These are phyloP conservation scores for Cairneyella variabilis DNA, from an alignment of 495 filamentous ascomycete species.

Conservation along the genomic window DNA sequence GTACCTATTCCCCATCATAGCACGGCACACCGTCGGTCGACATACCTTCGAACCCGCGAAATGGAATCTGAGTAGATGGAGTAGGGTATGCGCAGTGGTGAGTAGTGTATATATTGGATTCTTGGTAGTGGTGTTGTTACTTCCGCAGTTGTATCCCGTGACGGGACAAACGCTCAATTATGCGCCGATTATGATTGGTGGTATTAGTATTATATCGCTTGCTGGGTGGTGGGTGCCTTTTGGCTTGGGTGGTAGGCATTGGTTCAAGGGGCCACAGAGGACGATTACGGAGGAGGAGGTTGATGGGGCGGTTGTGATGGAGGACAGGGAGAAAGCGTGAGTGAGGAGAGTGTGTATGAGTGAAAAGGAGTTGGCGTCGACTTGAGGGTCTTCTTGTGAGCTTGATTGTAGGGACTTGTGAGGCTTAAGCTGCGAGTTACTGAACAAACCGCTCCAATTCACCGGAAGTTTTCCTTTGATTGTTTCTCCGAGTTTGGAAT, in stretches of 20 bases:
- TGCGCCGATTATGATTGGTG: slow-evolving; percentile 30
- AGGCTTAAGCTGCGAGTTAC: too few species aligned
- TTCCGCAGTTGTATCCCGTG: slow-evolving; percentile 29
- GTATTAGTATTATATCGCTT: slow-evolving; percentile 22
- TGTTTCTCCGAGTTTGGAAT: too few species aligned
- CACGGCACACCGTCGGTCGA: slow-evolving; percentile 30
- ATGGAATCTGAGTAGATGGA: slow-evolving; percentile 29
- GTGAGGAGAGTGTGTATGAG: too few species aligned
- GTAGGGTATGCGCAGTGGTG: slow-evolving; percentile 10
- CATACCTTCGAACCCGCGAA: slow-evolving; percentile 29
- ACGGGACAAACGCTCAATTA: slow-evolving; percentile 25
- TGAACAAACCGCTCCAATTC: too few species aligned
- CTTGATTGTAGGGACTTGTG: too few species aligned
- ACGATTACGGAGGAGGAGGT: slow-evolving; percentile 25
- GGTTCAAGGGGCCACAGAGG: slow-evolving; percentile 28
- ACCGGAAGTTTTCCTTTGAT: too few species aligned
- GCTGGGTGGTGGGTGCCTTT: slow-evolving; percentile 24
- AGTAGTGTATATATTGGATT: slow-evolving; percentile 24
- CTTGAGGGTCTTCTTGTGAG: too few species aligned
- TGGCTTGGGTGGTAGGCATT: slow-evolving; percentile 21
- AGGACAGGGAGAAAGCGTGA: slow-evolving; percentile 1
- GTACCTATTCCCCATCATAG: slow-evolving; percentile 32
- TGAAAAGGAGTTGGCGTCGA: too few species aligned
- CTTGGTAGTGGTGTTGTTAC: slow-evolving; percentile 24
- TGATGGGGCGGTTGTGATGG: not conserved